Base-by-base conservation (phyloP, 805 yeast genomes). In the Kurtzmaniella cleridarum region DNA sequence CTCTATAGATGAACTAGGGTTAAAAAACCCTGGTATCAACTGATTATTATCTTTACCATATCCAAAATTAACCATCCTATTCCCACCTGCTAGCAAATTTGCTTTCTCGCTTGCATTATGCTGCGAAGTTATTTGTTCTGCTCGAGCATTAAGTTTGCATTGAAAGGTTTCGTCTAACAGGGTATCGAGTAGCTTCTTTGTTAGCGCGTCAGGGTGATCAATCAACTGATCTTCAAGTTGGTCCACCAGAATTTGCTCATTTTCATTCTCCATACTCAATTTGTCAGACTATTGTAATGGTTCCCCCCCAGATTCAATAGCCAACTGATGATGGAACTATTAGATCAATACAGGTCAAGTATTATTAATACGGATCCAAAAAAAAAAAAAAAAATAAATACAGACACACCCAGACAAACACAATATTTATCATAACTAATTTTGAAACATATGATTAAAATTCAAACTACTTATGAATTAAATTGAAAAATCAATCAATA, bases 191-290 rank as follows among this genome's bases (percentile, higher is more conserved):
- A 64, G 62, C 28, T 53, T 46, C 34, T 53, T 46, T 8, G 69
- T 57, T 17, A 47, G 39, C 3, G 62, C 60, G 40, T 64, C 67
- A 0, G 72, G 71, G 43, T 67, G 64, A 41, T 69, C 72, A n/a
- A 66, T 66, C 37, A 66, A 60, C 44, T 64, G 68, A 41, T 70
- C 77, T 37, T 73, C 78, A 32, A 73, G 62, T 42, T 66, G 62
- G 42, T 72, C 75, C 16, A 67, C 66, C 57, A 69, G 64, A 7
- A 54, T 51, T 29, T 43, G 48, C 16, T 57, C 63, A 34, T 56
- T 54, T 45, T 51, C 24, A 20, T 20, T 20, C 24, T 20, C 15
- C 30, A 27, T 27, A 11, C 30, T 27, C 13, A n/a, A 27, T n/a
- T 27, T 5, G 8, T 20, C 24, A 5, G 7, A 5, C 24, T 20